A percentile compares a stretch with the other conserved stretches of the same genome.
Evolutionary conservation across 306 rosid genomes (phyloP).

Genomic region (Potentilla sterilis): DNA sequence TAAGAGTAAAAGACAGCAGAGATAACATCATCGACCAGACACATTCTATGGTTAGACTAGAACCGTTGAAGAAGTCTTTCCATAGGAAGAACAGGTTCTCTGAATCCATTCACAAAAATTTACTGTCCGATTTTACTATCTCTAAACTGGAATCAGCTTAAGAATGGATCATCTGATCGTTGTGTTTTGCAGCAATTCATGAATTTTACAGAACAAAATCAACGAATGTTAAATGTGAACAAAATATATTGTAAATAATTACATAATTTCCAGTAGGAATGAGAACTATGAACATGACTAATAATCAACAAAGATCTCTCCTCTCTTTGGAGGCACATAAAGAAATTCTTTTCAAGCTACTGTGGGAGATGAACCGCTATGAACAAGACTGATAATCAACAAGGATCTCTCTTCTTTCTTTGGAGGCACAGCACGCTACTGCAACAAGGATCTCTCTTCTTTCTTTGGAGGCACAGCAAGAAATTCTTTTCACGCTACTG

Average conservation of each 20-base stretch:
- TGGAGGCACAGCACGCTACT: not conserved
- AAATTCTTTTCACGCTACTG: conserved; percentile 11
- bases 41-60: not conserved
- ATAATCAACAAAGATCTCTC: not conserved
- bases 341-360: too few species aligned
- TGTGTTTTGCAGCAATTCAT: not conserved
- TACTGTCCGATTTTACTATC: not conserved
- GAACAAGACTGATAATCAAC: too few species aligned
- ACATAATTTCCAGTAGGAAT: conserved; percentile 26
- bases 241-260: conserved; percentile 12
- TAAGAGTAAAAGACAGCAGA: not conserved
- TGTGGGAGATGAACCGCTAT: too few species aligned
- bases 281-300: conserved; percentile 18
- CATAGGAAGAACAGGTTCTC: too few species aligned
- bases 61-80: too few species aligned
- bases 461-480: not conserved
- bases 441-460: not conserved
- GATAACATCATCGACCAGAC: not conserved
- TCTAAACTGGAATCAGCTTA: not conserved
- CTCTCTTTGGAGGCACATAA: too few species aligned
- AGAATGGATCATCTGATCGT: not conserved
- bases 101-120: not conserved
- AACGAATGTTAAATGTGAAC: conserved; percentile 20
- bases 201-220: conserved; percentile 6
- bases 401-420: not conserved